Percentiles rank a stretch among this genome's conserved stretches.
phyloP scores from a whole-genome alignment of 371 early-diverging fungal species.

The Massospora cicadina region DNA sequence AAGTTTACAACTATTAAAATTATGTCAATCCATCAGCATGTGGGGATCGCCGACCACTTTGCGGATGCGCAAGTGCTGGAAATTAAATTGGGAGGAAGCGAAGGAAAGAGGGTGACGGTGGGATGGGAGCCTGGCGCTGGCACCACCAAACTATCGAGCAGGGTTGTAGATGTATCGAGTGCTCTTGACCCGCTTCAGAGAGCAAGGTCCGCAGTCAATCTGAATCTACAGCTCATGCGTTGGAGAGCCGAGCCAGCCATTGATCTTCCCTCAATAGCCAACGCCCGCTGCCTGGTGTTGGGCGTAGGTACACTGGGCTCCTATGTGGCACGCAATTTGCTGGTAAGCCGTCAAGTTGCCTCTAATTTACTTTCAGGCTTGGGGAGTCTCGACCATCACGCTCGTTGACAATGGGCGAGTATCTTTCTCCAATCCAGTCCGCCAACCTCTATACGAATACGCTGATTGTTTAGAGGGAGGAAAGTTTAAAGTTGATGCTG shows the following conservation, averaged over 20 bases:
- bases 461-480: slow-evolving; percentile 72
- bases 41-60: neutral
- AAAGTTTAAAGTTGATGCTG: slow-evolving; percentile 63
- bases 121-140: neutral
- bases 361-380: slow-evolving; percentile 33
- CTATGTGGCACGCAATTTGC: slow-evolving; percentile 63
- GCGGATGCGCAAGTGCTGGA: neutral
- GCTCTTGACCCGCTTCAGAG: slow-evolving; percentile 26
- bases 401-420: slow-evolving; percentile 86
- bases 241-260: slow-evolving; percentile 81
- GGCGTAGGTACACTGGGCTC: slow-evolving; percentile 95
- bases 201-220: slow-evolving; percentile 72
- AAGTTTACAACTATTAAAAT: neutral
- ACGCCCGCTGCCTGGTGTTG: slow-evolving; percentile 59
- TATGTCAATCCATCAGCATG: neutral
- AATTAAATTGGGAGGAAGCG: neutral
- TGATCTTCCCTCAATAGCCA: slow-evolving; percentile 57
- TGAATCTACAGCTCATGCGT: slow-evolving; percentile 89
- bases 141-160: neutral
- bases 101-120: neutral
- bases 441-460: slow-evolving; percentile 85
- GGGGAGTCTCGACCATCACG: slow-evolving; percentile 85
- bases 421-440: slow-evolving; percentile 86
- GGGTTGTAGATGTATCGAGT: neutral
- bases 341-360: slow-evolving; percentile 24